Evolutionary conservation across 129 eudicot genomes (phyloP).

Genomic region (Flaveria bidentis): DNA sequence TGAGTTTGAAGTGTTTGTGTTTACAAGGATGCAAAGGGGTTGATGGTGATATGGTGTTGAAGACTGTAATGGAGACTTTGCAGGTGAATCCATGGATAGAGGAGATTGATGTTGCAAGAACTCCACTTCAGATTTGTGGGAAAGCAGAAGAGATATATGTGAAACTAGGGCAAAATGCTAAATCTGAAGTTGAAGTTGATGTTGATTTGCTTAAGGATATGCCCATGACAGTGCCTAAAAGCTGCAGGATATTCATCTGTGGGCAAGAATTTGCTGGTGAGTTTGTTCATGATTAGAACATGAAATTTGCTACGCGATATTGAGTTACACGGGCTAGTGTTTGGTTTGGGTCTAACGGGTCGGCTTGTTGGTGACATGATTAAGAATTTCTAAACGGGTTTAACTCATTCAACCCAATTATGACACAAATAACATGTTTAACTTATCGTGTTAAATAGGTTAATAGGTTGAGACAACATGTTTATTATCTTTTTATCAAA

Average conservation of each 20-base stretch:
- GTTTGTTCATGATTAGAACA: background rate
- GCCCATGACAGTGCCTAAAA: constrained; percentile 70
- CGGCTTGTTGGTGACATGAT: too few relatives aligned
- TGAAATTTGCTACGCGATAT: background rate
- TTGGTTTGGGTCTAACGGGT: background rate
- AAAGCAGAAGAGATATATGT: constrained; percentile 64
- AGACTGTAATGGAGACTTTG: constrained; percentile 60
- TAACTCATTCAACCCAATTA: too few relatives aligned
- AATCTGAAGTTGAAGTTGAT: constrained; percentile 59
- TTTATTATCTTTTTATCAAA: too few relatives aligned
- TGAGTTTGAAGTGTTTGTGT: constrained; percentile 59
- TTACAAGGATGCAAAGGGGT: constrained; percentile 94
- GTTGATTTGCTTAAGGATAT: constrained; percentile 72
- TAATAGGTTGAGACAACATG: too few relatives aligned
- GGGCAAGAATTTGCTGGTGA: constrained; percentile 89
- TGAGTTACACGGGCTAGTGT: background rate
- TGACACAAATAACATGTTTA: too few relatives aligned
- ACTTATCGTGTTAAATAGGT: background rate
- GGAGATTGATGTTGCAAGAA: constrained; percentile 75
- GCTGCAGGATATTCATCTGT: constrained; percentile 79
- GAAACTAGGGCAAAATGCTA: constrained; percentile 65
- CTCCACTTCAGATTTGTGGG: constrained; percentile 74
- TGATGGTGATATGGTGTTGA: constrained; percentile 65
- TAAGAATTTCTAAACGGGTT: too few relatives aligned
- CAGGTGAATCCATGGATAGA: constrained; percentile 92